Evolutionary conservation across 805 yeast genomes (phyloP), one percentile per base, ranked within the genome.

Genomic region (Starmerella asiatica): DNA sequence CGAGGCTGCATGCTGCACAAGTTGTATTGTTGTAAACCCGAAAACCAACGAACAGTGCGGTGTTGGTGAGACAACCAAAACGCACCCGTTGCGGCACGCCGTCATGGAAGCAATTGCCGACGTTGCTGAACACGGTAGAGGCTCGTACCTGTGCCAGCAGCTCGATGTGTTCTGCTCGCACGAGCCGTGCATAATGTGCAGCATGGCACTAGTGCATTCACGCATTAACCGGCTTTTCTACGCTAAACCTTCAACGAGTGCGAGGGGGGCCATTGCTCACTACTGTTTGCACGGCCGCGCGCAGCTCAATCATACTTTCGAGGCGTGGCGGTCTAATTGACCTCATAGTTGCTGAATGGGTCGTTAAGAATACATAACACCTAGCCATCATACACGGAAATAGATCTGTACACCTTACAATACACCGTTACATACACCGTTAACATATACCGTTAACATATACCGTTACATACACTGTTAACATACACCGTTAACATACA

Each of bases 131-230:
- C 58, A 68, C 35, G 60, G n/a, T 30, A 32, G 21, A 14, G 41
- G 32, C 12, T 23, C 17, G 4, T 91, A 91, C 54, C 65, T 91
- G 2, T 86, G 97, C 55, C 70, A 78, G 27, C 71, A 76, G 39
- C 68, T 75, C 48, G 76, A 81, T 45, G 84, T 91, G 0, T 84
- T 80, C 54, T 80, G 93, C 1, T 79, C 94, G 0, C 94, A 85
- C 56, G 98, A 91, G 57, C 98, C 98, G 0, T 91, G 98, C 53
- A 72, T 83, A 0, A 91, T 88, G 96, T 91, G 98, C 54, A 63
- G 82, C 5, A 91, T 91, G 98, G 97, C 97, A 0, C 64, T 91
- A 30, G 76, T 86, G 9, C 98, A 91, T 56, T 88, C 97, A 1
- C 65, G 98, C 36, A 70, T 91, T 0, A 69, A 74, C 14, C 65